A percentile compares a stretch with the other conserved stretches of the same genome.
These are phyloP conservation scores for Hypoxylon sp. DNA, from an alignment of 2,329 filamentous ascomycete genomes.

Conservation along the genomic window DNA sequence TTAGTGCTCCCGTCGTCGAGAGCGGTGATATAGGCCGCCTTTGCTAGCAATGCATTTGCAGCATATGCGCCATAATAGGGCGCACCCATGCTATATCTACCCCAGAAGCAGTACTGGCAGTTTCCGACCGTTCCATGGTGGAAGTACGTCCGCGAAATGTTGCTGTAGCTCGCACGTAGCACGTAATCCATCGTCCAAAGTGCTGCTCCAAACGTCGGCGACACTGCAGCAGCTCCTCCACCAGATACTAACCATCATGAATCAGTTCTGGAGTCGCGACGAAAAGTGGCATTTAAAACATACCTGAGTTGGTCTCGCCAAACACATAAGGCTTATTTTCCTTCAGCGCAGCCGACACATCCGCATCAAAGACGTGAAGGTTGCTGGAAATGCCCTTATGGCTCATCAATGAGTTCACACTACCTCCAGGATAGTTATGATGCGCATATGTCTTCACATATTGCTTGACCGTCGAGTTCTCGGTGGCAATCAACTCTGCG, in stretches of 20 bases:
- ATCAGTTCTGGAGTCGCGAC: too few relatives aligned
- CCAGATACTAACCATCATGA: conserved; percentile 47
- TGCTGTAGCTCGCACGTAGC: conserved; percentile 48
- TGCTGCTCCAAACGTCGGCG: conserved; percentile 57
- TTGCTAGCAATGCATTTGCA: conserved; percentile 55
- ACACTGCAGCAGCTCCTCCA: conserved; percentile 51
- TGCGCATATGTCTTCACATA: conserved; percentile 55
- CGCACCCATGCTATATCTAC: conserved; percentile 56
- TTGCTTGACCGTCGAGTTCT: conserved; percentile 48
- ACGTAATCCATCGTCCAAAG: conserved; percentile 62
- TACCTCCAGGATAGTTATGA: conserved; percentile 59
- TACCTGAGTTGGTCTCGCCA: conserved; percentile 61
- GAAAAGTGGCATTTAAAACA: too few relatives aligned
- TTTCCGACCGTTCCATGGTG: conserved; percentile 62
- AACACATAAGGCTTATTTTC: conserved; percentile 56
- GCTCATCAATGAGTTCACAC: conserved; percentile 54
- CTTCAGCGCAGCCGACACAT: conserved; percentile 51
- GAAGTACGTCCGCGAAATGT: conserved; percentile 56
- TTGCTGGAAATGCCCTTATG: conserved; percentile 53
- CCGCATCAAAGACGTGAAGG: conserved; percentile 50
- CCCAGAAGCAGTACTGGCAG: conserved; percentile 50
- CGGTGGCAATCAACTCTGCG: conserved; percentile 50
- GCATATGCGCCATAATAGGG: conserved; percentile 62
- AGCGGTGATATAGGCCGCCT: conserved; percentile 53
- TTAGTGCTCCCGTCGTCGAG: conserved; percentile 54